Conservation (phyloP, 257 asterid species). For the Cordia subcordata region DNA sequence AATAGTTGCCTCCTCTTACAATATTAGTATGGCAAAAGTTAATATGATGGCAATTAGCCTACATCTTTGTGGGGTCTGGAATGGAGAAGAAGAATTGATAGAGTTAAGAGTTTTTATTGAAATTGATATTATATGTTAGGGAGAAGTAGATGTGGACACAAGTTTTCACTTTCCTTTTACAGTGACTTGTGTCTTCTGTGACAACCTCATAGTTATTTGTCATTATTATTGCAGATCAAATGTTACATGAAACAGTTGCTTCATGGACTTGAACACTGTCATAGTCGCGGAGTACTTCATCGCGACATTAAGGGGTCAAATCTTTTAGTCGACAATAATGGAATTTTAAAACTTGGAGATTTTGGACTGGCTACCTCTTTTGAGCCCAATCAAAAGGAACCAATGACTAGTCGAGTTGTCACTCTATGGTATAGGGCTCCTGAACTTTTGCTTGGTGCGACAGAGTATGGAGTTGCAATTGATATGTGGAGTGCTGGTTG, state of each 20-base stretch:
- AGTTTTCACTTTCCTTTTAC: background rate
- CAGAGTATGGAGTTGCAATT: slow-evolving; percentile 70
- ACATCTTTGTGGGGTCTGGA: no score
- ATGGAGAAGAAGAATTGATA: no score
- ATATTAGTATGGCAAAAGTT: no score
- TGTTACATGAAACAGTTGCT: slow-evolving; percentile 78
- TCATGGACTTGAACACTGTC: slow-evolving; percentile 82
- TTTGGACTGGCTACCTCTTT: slow-evolving; percentile 70
- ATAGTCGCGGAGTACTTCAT: slow-evolving; percentile 74
- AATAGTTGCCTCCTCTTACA: no score
- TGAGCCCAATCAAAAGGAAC: slow-evolving; percentile 54
- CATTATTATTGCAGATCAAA: slow-evolving; percentile 48
- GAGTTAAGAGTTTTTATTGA: no score
- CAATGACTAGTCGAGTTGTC: slow-evolving; percentile 84
- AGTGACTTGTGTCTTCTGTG: no score
- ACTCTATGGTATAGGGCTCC: slow-evolving; percentile 98
- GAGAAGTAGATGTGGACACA: no score
- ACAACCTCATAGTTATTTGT: background rate
- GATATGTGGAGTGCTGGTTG: slow-evolving; percentile 95
- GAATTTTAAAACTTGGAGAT: slow-evolving; percentile 71
- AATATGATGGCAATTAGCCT: no score
- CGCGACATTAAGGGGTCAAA: slow-evolving; percentile 93
- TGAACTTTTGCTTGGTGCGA: slow-evolving; percentile 83
- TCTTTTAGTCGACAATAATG: slow-evolving; percentile 66
- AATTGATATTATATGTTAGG: no score